Evolutionary conservation across 225 moss, liverwort and hornwort genomes (phyloP), one percentile per base, ranked within the genome.

Genomic region (Takakia lepidozioides): DNA sequence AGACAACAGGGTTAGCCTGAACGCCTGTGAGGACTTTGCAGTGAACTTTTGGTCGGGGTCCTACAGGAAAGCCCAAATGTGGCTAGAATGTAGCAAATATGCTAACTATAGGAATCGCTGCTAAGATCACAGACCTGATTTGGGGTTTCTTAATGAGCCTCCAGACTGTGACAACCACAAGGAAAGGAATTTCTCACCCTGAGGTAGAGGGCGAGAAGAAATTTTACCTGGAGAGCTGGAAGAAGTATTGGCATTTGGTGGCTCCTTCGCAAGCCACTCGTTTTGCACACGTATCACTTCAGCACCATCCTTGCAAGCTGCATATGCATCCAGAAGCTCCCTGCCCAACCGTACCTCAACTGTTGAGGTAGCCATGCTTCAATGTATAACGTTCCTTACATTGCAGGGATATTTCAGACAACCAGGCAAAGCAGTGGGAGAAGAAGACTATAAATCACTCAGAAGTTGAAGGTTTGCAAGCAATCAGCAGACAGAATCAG

Each of bases 201-300:
- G n/a, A n/a, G n/a, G n/a, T n/a, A n/a, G n/a, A n/a, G n/a, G n/a
- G n/a, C n/a, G n/a, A n/a, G n/a, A n/a, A n/a, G n/a, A 24, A 37
- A 6, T n/a, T 14, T 49, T 65, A 75, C 75, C 80, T 48, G 57
- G 44, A n/a, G 45, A 53, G 19, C 57, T 61, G 29, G 19, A 17
- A 25, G 55, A 40, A 43, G 41, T 1, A 40, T 73, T 55, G 2
- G 37, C 43, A 46, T 59, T 48, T 32, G 64, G 64, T 24, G 63
- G 52, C 20, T 64, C 67, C 57, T 60, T 73, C 10, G 82, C 70
- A 19, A 95, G 69, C 54, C 87, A 95, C 5, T 86, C 82, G 63
- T 90, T 87, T 58, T 95, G 95, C 62, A 87, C 90, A 20, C 61
- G 70, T 18, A 95, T 87, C n/a, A 95, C 86, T 66, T 85, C 86